phyloP scores from a whole-genome alignment of 495 filamentous ascomycete genomes.

The Neurospora sp. region DNA sequence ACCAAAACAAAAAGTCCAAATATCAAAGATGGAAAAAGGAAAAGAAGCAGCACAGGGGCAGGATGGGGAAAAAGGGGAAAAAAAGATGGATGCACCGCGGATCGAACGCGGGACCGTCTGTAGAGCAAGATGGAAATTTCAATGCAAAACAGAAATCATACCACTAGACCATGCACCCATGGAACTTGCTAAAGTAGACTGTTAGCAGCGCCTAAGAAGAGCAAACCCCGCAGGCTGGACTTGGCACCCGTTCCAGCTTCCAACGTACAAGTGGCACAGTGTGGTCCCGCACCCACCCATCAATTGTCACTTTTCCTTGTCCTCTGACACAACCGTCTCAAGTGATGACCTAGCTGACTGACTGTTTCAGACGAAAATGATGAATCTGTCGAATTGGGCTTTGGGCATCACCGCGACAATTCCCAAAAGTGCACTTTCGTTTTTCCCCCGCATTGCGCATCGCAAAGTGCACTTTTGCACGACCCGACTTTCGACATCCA shows the following conservation, averaged over 20 bases:
- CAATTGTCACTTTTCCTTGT: not conserved
- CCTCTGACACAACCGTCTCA: not conserved
- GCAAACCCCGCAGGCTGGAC: not conserved
- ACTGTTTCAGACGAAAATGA: not conserved
- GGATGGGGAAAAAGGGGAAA: not conserved
- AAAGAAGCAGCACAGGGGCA: not conserved
- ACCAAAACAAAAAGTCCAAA: not conserved
- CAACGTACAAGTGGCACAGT: not conserved
- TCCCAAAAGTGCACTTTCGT: not conserved
- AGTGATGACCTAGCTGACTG: not conserved
- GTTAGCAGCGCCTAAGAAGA: not conserved
- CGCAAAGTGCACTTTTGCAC: not conserved
- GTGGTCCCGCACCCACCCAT: not conserved
- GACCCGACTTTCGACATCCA: not conserved
- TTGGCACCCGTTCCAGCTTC: not conserved
- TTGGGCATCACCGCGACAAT: not conserved
- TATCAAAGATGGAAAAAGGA: not conserved
- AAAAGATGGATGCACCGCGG: not conserved
- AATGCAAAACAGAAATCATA: slow-evolving; percentile 10
- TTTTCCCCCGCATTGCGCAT: not conserved
- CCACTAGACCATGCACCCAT: slow-evolving; percentile 8
- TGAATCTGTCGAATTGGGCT: not conserved
- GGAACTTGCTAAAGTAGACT: not conserved
- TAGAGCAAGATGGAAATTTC: slow-evolving; percentile 1
- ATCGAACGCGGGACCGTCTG: slow-evolving; percentile 1